phyloP scores from a whole-genome alignment of 345 rosid genomes.

The Salix koriyanagi region DNA sequence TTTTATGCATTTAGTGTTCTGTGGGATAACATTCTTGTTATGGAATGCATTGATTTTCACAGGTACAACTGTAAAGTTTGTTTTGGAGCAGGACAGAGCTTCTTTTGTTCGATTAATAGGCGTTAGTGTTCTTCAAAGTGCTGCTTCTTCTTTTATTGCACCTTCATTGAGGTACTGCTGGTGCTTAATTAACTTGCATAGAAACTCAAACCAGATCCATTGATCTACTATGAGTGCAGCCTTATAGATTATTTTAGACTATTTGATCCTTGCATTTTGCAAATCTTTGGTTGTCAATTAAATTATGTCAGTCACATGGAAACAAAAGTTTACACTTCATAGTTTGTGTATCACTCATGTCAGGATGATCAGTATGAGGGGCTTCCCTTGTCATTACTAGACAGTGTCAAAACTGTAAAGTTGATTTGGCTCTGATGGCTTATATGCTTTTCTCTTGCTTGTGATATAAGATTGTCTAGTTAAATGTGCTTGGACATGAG shows the following conservation, averaged over 20 bases:
- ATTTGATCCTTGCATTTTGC: not conserved
- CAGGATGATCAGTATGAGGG: not conserved
- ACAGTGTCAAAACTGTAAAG: not conserved
- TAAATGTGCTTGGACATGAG: not conserved
- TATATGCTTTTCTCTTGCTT: not conserved
- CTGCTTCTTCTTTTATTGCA: conserved; percentile 87
- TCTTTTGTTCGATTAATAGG: conserved; percentile 82
- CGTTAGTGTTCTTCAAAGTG: conserved; percentile 87
- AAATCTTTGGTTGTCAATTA: not conserved
- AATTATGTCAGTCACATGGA: not conserved
- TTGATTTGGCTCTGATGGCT: not conserved
- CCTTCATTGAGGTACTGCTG: conserved; percentile 75
- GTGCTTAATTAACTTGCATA: not conserved
- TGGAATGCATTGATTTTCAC: conserved; percentile 22
- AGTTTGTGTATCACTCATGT: not conserved
- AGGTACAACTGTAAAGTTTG: conserved; percentile 96
- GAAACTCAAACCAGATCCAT: not conserved
- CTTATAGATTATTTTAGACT: not conserved
- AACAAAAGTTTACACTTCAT: not conserved
- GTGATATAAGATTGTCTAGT: not conserved
- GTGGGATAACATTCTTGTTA: conserved; percentile 10
- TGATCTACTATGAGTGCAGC: not conserved
- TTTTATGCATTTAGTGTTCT: conserved; percentile 11
- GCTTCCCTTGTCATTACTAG: not conserved
- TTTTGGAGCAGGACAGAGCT: conserved; percentile 90